Evolutionary conservation across 768 basidiomycete species (phyloP).

Genomic region (Suillus sp.): DNA sequence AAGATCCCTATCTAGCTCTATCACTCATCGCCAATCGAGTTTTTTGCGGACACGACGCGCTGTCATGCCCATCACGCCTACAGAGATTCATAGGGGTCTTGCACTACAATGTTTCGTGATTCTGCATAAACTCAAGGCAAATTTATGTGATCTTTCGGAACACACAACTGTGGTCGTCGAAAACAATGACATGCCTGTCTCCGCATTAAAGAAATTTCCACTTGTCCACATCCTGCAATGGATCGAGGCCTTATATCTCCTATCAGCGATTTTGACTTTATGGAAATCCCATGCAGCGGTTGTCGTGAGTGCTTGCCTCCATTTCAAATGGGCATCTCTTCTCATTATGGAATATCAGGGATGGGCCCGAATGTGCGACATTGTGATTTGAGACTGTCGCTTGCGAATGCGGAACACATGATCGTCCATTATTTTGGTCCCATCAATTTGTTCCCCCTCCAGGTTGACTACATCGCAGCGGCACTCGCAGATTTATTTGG

Average conservation of each 20-base stretch:
- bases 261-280: neutral
- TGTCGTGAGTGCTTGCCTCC: neutral
- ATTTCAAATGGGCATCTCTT: neutral
- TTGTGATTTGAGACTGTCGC: neutral
- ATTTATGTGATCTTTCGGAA: neutral
- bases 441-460: neutral
- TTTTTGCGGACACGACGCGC: neutral
- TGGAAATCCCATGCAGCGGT: neutral
- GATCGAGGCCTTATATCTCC: neutral
- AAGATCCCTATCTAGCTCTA: neutral
- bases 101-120: neutral
- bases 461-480: neutral
- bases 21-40: neutral
- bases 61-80: neutral
- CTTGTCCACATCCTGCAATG: neutral
- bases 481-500: neutral
- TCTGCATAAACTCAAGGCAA: neutral
- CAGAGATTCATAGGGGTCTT: neutral
- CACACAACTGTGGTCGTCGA: neutral
- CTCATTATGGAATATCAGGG: neutral
- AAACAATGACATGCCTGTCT: neutral
- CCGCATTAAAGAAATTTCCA: neutral
- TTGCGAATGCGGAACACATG: neutral
- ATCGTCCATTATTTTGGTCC: neutral
- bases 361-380: neutral